Evolutionary conservation across 139 green algal genomes (phyloP), one percentile per base, ranked within the genome.

Genomic region (Coccomyxa sp.): DNA sequence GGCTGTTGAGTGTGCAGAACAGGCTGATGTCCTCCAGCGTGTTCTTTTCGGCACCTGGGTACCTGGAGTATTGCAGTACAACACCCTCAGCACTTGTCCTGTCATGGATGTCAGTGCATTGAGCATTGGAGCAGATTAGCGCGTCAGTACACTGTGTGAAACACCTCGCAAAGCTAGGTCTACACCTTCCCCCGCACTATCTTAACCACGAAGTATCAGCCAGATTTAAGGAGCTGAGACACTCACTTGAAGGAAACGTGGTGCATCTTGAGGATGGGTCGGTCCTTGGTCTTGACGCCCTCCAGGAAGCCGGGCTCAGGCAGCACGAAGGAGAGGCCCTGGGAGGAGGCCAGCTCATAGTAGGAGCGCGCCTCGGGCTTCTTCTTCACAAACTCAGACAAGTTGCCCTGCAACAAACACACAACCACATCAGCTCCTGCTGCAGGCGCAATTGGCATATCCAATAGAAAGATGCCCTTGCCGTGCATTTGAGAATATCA

Each of bases 201-300:
- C n/a, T n/a, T n/a, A n/a, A n/a, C n/a, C n/a, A n/a, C n/a, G n/a
- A n/a, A n/a, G n/a, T n/a, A n/a, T n/a, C n/a, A n/a, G n/a, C n/a
- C n/a, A n/a, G n/a, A n/a, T n/a, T n/a, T n/a, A n/a, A n/a, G 28
- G 78, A 38, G 57, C 21, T 28, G 28, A 31, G 51, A 45, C 18
- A 66, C 45, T 45, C 78, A 87, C 84, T 82, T 92, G 92, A 95
- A 98, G 85, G 82, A 87, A 13, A 95, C 88, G 38, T 90, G 89
- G 77, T 89, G 85, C 92, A 97, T 94, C 94, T 98, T 98, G 58
- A 98, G 88, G 82, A 98, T 97, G 86, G 94, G 94, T 85, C 95
- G 94, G 91, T 97, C 93, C 92, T 98, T 98, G 90, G 91, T 95
- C 92, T 97, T 98, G 66, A 98, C 91, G 81, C 95, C 95, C 91